Percentiles rank a stretch among this genome's conserved stretches.
phyloP scores from a whole-genome alignment of 1,284 basidiomycete species.

The Malassezia equina region DNA sequence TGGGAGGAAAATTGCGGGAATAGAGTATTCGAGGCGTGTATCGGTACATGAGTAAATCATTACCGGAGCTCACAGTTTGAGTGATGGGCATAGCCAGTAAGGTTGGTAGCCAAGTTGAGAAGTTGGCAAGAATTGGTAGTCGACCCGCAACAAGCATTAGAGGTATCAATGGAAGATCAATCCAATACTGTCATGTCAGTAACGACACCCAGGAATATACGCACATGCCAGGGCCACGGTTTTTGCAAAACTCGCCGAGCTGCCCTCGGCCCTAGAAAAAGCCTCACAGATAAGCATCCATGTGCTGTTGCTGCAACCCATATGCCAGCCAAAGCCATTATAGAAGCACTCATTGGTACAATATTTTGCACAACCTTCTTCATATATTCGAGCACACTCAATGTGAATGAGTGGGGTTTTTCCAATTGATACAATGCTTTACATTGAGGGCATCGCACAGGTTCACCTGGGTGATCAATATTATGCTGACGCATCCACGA shows the following conservation, averaged over 20 bases:
- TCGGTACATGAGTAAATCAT: constrained; percentile 12
- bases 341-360: constrained; percentile 4
- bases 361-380: background rate
- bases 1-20: constrained; percentile 25
- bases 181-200: constrained; percentile 28
- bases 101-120: constrained; percentile 35
- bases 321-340: background rate
- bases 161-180: constrained; percentile 42
- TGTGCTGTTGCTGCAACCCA: constrained; percentile 14
- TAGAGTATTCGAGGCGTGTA: constrained; percentile 14
- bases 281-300: constrained; percentile 12
- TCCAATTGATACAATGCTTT: constrained; percentile 6
- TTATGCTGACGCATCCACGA: constrained; percentile 15
- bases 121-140: constrained; percentile 30
- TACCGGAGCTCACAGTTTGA: constrained; percentile 15
- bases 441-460: constrained; percentile 12
- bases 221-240: constrained; percentile 17
- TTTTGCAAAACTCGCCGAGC: constrained; percentile 1
- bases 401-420: background rate
- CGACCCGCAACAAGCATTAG: constrained; percentile 33
- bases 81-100: constrained; percentile 28
- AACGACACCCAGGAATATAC: background rate
- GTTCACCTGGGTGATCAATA: constrained; percentile 2
- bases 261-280: constrained; percentile 8
- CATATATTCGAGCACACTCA: background rate